A percentile compares a stretch with the other conserved stretches of the same genome.
Evolutionary conservation across 2,329 filamentous ascomycete genomes (phyloP).

Genomic region (Alternaria conjuncta): DNA sequence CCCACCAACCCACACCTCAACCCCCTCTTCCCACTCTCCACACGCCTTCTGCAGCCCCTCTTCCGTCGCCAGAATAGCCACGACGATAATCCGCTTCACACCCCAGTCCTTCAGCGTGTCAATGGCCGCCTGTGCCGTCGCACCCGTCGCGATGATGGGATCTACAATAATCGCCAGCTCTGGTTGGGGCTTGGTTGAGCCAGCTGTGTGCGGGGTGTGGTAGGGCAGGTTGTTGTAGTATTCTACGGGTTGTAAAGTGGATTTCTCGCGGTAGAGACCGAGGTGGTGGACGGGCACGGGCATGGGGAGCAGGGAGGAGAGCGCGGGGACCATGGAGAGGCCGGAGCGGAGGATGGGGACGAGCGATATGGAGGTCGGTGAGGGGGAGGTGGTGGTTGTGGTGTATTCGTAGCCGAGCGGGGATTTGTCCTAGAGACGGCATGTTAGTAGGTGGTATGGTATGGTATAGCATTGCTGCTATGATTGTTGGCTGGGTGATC

Average conservation of each 20-base stretch:
- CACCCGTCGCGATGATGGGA: slow-evolving; percentile 91
- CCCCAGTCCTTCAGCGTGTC: slow-evolving; percentile 91
- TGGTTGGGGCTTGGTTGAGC: slow-evolving; percentile 43
- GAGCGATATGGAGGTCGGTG: slow-evolving; percentile 73
- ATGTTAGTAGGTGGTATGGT: background rate
- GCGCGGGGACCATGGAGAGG: slow-evolving; percentile 86
- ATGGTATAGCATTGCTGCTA: background rate
- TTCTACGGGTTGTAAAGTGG: slow-evolving; percentile 86
- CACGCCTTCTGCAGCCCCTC: slow-evolving; percentile 76
- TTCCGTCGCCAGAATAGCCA: slow-evolving; percentile 75
- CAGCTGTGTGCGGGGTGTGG: slow-evolving; percentile 59
- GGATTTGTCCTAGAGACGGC: slow-evolving; percentile 68
- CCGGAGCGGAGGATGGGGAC: slow-evolving; percentile 94
- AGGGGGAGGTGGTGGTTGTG: slow-evolving; percentile 67
- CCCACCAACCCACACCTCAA: slow-evolving; percentile 82
- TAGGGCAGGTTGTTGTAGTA: slow-evolving; percentile 98
- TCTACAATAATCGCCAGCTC: slow-evolving; percentile 84
- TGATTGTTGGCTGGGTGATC: background rate
- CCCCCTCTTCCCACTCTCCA: slow-evolving; percentile 76
- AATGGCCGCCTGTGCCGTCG: slow-evolving; percentile 87
- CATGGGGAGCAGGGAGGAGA: slow-evolving; percentile 80
- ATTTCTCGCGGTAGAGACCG: slow-evolving; percentile 89
- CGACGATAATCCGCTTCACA: slow-evolving; percentile 77
- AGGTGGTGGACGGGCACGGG: slow-evolving; percentile 90
- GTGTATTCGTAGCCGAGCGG: slow-evolving; percentile 80